Evolutionary conservation across 2,329 filamentous ascomycete species (phyloP).

Genomic region (Ceratocystis variospora): DNA sequence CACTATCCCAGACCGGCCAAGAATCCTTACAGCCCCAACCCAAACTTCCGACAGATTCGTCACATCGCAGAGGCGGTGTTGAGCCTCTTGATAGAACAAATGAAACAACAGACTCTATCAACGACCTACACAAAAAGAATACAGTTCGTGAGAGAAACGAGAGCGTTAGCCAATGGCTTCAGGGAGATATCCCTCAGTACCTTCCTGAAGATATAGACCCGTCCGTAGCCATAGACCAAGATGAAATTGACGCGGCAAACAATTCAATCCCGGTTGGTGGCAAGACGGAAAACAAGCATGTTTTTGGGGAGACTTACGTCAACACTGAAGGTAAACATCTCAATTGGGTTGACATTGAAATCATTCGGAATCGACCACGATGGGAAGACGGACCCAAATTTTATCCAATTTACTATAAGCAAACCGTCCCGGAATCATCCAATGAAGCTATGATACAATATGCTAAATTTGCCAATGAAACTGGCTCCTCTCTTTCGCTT

Average conservation of each 20-base stretch:
- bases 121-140: conserved; percentile 33
- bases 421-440: conserved; percentile 29
- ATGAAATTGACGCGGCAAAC: not conserved
- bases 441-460: conserved; percentile 37
- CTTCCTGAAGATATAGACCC: not conserved
- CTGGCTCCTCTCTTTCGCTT: conserved; percentile 38
- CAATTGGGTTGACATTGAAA: conserved; percentile 34
- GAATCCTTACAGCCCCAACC: not conserved
- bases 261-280: conserved; percentile 31
- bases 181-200: not conserved
- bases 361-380: conserved; percentile 31
- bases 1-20: not conserved
- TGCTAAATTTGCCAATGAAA: too few relatives aligned
- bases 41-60: not conserved
- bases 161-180: conserved; percentile 39
- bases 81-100: conserved; percentile 8
- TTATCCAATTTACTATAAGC: conserved; percentile 30
- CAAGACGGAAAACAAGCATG: conserved; percentile 37
- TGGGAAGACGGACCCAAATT: conserved; percentile 39
- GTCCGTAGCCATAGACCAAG: not conserved
- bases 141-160: conserved; percentile 35
- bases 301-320: conserved; percentile 39
- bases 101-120: conserved; percentile 31
- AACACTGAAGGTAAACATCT: conserved; percentile 29
- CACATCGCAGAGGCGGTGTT: conserved; percentile 9